A percentile compares a stretch with the other conserved stretches of the same genome.
Evolutionary conservation across 176 grass and related monocot species (phyloP).

Genomic region (bread wheat (Triticum aestivum)): IWGSC_CS_RefSeq_v2.1 NC_057810.1:68690367-68690866

Average conservation of each 20-base stretch:
- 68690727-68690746: neutral
- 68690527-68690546: neutral
- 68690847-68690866: neutral
- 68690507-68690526: neutral
- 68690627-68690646: neutral
- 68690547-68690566: neutral
- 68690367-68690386: neutral
- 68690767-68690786: neutral
- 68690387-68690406: neutral
- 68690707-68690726: neutral
- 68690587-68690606: neutral
- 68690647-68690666: neutral
- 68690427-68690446: neutral
- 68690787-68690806: neutral
- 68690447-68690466: neutral
- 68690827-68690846: neutral
- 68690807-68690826: neutral
- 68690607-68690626: neutral
- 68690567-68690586: neutral
- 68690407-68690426: neutral
- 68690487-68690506: neutral
- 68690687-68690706: neutral
- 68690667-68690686: neutral
- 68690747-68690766: neutral
- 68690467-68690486: neutral